These are phyloP conservation scores for Camellia oleifera DNA, from an alignment of 179 eudicot species.

Conservation along the genomic window DNA sequence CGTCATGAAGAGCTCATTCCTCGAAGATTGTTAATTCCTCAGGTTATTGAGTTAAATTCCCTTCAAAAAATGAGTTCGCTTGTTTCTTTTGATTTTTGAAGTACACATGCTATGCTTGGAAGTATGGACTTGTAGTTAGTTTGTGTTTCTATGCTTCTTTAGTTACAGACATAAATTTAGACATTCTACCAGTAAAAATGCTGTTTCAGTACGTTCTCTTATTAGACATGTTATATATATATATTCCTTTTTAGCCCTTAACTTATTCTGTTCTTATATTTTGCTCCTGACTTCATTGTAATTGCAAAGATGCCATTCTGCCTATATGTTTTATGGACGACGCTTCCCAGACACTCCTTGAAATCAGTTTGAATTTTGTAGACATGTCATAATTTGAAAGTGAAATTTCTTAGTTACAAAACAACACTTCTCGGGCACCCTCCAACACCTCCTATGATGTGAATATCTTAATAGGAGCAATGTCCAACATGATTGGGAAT, in stretches of 20 bases:
- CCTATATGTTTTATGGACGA: no score
- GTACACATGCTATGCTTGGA: not conserved
- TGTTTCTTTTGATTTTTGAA: not conserved
- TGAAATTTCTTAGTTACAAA: no score
- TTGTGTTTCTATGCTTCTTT: not conserved
- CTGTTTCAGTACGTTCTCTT: not conserved
- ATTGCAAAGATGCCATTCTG: not conserved
- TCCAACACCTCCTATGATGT: not conserved
- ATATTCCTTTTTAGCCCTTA: not conserved
- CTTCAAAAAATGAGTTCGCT: not conserved
- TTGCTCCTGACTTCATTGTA: not conserved
- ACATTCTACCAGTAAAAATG: not conserved
- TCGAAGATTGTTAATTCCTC: conserved; percentile 77
- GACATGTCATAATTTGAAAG: no score
- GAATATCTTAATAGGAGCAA: no score
- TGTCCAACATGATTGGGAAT: not conserved
- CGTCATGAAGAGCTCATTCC: conserved; percentile 91
- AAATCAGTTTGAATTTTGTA: no score
- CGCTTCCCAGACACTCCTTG: no score
- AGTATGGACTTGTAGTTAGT: not conserved
- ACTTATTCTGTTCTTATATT: not conserved
- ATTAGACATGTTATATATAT: not conserved
- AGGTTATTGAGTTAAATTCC: conserved; percentile 34
- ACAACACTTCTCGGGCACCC: no score
- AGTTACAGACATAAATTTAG: not conserved